These are phyloP conservation scores for Brassica incana DNA, from an alignment of 345 rosid genomes.

Conservation along the genomic window DNA sequence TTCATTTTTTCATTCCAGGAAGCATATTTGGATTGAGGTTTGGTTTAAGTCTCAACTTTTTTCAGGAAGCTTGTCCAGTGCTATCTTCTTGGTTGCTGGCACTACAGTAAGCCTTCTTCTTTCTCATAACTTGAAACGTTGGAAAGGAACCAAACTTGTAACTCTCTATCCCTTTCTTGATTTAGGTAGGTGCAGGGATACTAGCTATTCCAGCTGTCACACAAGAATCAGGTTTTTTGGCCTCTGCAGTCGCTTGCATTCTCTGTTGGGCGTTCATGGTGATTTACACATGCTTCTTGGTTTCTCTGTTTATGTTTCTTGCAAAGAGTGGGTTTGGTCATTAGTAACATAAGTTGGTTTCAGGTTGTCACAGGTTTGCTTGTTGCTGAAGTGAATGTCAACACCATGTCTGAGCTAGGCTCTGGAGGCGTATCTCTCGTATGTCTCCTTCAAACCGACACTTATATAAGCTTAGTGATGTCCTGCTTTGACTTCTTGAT, in stretches of 20 bases:
- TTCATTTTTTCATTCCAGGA: background rate
- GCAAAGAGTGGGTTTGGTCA: background rate
- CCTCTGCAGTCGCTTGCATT: slow-evolving; percentile 73
- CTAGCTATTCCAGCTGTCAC: slow-evolving; percentile 94
- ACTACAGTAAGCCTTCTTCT: slow-evolving; percentile 56
- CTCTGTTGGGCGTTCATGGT: slow-evolving; percentile 89
- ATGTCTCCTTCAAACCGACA: slow-evolving; percentile 3
- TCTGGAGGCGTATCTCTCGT: slow-evolving; percentile 94
- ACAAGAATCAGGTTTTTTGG: slow-evolving; percentile 82
- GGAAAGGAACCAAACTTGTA: background rate
- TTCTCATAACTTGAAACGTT: slow-evolving; percentile 2
- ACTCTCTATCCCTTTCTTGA: background rate
- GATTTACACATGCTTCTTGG: slow-evolving; percentile 12
- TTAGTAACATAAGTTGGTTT: slow-evolving; percentile 1
- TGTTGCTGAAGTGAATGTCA: slow-evolving; percentile 87
- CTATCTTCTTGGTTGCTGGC: slow-evolving; percentile 82
- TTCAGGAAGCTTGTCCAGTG: slow-evolving; percentile 82
- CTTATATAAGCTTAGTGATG: background rate
- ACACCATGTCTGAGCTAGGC: slow-evolving; percentile 89
- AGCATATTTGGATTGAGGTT: background rate
- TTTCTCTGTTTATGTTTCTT: background rate
- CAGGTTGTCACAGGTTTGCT: slow-evolving; percentile 91
- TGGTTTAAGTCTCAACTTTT: background rate
- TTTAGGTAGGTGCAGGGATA: slow-evolving; percentile 90
- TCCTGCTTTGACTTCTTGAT: background rate